Evolutionary conservation across 177 flowering plant genomes (phyloP).

Genomic region (Vitis hybrid): DNA sequence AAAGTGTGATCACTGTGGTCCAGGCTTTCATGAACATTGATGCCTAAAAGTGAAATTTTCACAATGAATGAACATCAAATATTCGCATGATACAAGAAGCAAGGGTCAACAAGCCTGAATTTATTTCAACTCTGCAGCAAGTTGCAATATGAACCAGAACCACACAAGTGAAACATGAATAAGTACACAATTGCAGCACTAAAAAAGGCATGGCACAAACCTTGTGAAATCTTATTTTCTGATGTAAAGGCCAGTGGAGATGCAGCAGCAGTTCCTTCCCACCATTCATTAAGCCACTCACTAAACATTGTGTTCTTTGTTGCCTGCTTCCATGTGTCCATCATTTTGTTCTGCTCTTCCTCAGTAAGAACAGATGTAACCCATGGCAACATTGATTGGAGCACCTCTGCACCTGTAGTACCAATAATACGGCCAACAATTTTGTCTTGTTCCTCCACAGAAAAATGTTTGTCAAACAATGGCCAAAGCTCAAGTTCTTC

Average conservation of each 20-base stretch:
- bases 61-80: background rate
- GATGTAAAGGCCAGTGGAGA: slow-evolving; percentile 31
- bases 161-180: background rate
- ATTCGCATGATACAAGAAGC: background rate
- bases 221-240: slow-evolving; percentile 50
- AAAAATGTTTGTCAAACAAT: slow-evolving; percentile 75
- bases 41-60: slow-evolving; percentile 28
- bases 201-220: slow-evolving; percentile 25
- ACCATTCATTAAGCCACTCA: slow-evolving; percentile 98
- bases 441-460: slow-evolving; percentile 93
- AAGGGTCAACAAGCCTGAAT: background rate
- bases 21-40: slow-evolving; percentile 49
- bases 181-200: background rate
- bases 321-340: slow-evolving; percentile 93
- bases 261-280: slow-evolving; percentile 57
- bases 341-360: slow-evolving; percentile 92
- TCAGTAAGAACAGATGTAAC: slow-evolving; percentile 88
- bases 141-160: background rate
- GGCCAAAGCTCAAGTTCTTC: slow-evolving; percentile 98
- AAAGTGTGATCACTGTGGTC: slow-evolving; percentile 66
- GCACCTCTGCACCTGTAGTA: slow-evolving; percentile 93
- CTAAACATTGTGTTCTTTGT: slow-evolving; percentile 94
- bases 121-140: background rate
- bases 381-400: slow-evolving; percentile 97
- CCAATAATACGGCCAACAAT: slow-evolving; percentile 93